These are phyloP conservation scores for Coemansia sp. DNA, from an alignment of 192 early-diverging fungal species.

Conservation along the genomic window DNA sequence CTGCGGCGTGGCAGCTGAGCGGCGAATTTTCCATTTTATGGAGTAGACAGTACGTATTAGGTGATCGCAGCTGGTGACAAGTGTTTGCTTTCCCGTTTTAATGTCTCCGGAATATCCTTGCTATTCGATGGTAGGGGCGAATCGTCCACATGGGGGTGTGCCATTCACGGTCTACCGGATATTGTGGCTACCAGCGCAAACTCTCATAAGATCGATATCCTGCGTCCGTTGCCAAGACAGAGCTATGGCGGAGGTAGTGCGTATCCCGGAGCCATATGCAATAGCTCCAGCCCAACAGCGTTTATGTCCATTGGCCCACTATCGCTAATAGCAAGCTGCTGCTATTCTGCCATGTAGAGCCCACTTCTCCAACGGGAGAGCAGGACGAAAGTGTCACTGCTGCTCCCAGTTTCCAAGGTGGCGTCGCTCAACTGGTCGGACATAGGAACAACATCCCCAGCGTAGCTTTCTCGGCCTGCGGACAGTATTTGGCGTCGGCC, in stretches of 20 bases:
- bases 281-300: background rate
- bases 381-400: background rate
- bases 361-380: background rate
- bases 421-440: conserved; percentile 4
- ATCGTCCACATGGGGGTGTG: conserved; percentile 46
- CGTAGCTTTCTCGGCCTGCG: conserved; percentile 29
- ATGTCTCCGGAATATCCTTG: background rate
- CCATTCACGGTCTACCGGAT: conserved; percentile 5
- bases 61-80: background rate
- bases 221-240: background rate
- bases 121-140: conserved; percentile 4
- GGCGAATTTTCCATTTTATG: conserved; percentile 21
- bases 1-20: conserved; percentile 20
- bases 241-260: background rate
- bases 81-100: background rate
- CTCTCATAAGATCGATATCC: conserved; percentile 27
- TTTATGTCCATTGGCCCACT: background rate
- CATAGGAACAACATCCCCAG: conserved; percentile 33
- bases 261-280: background rate
- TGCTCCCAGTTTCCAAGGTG: conserved; percentile 8
- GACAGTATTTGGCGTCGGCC: conserved; percentile 36
- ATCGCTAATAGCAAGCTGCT: background rate
- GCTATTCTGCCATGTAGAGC: background rate
- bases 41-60: conserved; percentile 17
- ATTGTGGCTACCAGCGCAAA: conserved; percentile 41